Evolutionary conservation across 169 alveolate genomes (phyloP).

Genomic region (Cryptosporidium sp.): DNA sequence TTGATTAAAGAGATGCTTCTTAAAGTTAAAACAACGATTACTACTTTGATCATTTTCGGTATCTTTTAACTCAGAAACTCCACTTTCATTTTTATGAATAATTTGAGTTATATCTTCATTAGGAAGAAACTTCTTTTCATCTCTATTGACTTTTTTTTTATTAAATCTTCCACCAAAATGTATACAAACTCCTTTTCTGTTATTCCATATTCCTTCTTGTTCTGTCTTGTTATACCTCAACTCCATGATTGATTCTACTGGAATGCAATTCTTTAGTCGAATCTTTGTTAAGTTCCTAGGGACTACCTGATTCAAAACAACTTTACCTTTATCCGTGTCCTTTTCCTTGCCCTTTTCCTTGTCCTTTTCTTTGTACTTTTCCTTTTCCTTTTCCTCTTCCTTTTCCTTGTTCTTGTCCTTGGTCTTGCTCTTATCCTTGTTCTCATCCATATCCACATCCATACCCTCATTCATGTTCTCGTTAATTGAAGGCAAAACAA

Average conservation of each 20-base stretch:
- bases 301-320: background rate
- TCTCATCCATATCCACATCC: too few relatives aligned
- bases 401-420: too few relatives aligned
- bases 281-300: conserved; percentile 10
- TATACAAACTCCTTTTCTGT: background rate
- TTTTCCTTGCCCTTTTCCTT: too few relatives aligned
- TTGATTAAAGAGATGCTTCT: conserved; percentile 87
- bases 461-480: too few relatives aligned
- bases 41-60: background rate
- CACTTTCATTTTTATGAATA: conserved; percentile 33
- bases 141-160: background rate
- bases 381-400: too few relatives aligned
- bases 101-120: conserved; percentile 14
- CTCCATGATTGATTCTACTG: conserved; percentile 17
- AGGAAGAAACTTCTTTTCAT: background rate
- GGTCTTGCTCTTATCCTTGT: too few relatives aligned
- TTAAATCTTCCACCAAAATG: background rate
- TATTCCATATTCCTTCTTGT: conserved; percentile 30
- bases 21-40: conserved; percentile 78
- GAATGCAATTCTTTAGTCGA: background rate
- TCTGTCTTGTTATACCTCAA: conserved; percentile 2
- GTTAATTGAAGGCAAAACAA: too few relatives aligned
- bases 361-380: too few relatives aligned
- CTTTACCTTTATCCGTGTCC: too few relatives aligned
- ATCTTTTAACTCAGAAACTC: background rate